These are phyloP conservation scores for Coemansia sp. DNA, from an alignment of 192 early-diverging fungal species.

Conservation along the genomic window DNA sequence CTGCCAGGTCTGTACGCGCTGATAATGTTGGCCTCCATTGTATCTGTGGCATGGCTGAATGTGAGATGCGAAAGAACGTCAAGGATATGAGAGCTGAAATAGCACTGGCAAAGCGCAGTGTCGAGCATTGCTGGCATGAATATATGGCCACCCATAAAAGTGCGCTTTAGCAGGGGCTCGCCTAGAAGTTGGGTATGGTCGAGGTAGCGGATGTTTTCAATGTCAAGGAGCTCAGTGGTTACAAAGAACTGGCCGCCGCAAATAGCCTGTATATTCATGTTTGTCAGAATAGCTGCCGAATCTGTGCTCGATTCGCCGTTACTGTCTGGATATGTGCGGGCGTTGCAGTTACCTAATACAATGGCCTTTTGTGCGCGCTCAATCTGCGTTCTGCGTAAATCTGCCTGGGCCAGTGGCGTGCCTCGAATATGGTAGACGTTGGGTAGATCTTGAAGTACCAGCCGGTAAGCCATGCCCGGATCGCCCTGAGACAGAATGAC, in stretches of 20 bases:
- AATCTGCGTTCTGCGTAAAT: constrained; percentile 36
- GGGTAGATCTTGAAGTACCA: constrained; percentile 16
- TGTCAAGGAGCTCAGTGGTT: constrained; percentile 38
- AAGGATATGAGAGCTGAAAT: constrained; percentile 50
- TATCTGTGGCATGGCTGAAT: constrained; percentile 26
- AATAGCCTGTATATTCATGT: constrained; percentile 46
- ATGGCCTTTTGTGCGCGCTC: constrained; percentile 38
- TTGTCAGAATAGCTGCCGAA: constrained; percentile 40
- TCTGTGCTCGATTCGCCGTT: constrained; percentile 11
- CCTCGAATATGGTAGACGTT: constrained; percentile 43
- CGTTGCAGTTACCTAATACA: constrained; percentile 27
- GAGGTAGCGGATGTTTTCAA: constrained; percentile 37
- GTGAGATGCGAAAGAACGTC: constrained; percentile 42
- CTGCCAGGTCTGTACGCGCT: constrained; percentile 7
- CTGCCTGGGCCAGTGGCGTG: constrained; percentile 34
- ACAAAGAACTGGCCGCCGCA: constrained; percentile 36
- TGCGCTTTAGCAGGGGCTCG: constrained; percentile 38
- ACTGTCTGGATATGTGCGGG: not conserved
- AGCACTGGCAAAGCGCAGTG: constrained; percentile 45
- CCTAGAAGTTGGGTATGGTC: constrained; percentile 49
- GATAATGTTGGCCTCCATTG: constrained; percentile 9
- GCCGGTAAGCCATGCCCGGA: constrained; percentile 6
- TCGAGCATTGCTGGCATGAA: constrained; percentile 48
- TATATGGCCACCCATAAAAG: constrained; percentile 50
- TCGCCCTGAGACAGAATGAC: constrained; percentile 32